These are phyloP conservation scores for Vaccinium darrowii DNA, from an alignment of 148 eudicot species.

Conservation along the genomic window DNA sequence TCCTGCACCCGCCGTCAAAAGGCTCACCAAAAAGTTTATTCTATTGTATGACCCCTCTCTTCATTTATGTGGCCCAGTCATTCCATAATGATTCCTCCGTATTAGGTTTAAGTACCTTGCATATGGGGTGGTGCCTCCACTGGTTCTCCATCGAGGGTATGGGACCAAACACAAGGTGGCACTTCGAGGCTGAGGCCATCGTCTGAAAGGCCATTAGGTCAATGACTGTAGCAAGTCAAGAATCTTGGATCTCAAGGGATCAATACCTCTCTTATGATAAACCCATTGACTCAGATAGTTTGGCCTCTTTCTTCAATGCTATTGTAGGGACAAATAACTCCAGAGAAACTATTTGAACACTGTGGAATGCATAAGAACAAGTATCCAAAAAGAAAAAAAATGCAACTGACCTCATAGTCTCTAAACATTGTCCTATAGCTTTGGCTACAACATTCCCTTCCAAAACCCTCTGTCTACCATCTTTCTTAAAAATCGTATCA, in stretches of 20 bases:
- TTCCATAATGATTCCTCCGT: not conserved
- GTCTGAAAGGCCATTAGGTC: constrained; percentile 2
- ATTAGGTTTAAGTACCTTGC: not conserved
- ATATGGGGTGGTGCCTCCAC: not conserved
- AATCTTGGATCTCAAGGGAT: not conserved
- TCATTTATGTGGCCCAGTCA: not conserved
- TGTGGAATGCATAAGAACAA: not conserved
- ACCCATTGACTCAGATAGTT: not conserved
- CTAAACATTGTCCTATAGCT: constrained; percentile 67
- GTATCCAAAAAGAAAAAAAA: not conserved
- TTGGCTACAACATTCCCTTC: constrained; percentile 39
- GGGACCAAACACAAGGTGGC: not conserved
- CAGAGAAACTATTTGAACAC: not conserved
- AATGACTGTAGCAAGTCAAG: not conserved
- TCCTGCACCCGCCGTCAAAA: not conserved
- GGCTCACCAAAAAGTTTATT: not conserved
- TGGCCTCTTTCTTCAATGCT: not conserved
- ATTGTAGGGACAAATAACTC: not conserved
- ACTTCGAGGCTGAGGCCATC: not conserved
- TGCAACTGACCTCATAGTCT: constrained; percentile 51
- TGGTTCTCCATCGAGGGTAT: not conserved
- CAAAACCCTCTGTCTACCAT: constrained; percentile 22
- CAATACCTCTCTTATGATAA: not conserved
- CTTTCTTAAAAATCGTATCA: constrained; percentile 40
- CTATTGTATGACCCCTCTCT: not conserved